These are phyloP conservation scores for Vigna mungo DNA, from an alignment of 306 rosid genomes.

Conservation along the genomic window DNA sequence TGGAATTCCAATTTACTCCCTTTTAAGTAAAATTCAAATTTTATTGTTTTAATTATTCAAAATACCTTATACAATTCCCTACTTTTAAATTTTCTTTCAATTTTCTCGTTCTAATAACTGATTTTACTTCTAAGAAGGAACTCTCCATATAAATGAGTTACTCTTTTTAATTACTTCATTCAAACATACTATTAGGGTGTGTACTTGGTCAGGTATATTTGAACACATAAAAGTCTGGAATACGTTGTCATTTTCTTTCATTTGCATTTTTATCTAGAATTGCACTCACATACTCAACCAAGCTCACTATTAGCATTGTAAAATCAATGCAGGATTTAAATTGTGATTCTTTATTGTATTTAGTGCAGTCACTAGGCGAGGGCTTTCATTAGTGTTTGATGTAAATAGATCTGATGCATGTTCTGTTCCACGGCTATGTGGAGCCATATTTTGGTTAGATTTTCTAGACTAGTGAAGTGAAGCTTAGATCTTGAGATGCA, in stretches of 20 bases:
- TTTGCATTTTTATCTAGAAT: not conserved
- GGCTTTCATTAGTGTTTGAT: constrained; percentile 14
- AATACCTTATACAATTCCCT: no score
- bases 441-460: constrained; percentile 21
- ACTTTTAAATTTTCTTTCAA: no score
- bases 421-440: constrained; percentile 15
- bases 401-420: constrained; percentile 10
- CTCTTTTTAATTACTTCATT: no score
- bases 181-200: not conserved
- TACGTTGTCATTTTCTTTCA: not conserved
- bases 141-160: no score
- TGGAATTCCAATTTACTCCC: no score
- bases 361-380: constrained; percentile 21
- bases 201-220: not conserved
- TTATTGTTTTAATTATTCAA: no score
- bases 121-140: no score
- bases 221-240: constrained; percentile 14
- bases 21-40: no score
- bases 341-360: not conserved
- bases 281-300: constrained; percentile 19
- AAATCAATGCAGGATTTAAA: not conserved
- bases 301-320: constrained; percentile 26
- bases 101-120: no score
- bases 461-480: not conserved
- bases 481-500: constrained; percentile 22